Evolutionary conservation across 495 filamentous ascomycete species (phyloP).

Genomic region (Parathielavia appendiculata): DNA sequence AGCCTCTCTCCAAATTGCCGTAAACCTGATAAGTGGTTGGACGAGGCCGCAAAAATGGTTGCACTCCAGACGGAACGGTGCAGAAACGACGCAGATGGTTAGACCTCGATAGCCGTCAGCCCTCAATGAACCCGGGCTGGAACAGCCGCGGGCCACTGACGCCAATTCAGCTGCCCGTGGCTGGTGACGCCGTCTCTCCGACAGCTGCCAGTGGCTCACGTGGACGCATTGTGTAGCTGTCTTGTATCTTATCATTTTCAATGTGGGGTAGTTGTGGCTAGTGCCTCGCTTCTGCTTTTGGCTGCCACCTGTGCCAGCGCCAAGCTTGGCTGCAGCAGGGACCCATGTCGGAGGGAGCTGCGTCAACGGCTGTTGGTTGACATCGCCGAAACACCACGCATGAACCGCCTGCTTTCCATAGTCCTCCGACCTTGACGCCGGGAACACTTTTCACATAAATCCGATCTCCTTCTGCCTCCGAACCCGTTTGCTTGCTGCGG

Average conservation of each 20-base stretch:
- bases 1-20: slow-evolving; percentile 4
- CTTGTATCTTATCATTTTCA: too few species aligned
- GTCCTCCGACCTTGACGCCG: background rate
- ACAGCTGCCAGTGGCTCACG: too few species aligned
- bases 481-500: background rate
- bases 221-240: too few species aligned
- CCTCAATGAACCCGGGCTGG: too few species aligned
- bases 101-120: background rate
- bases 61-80: slow-evolving; percentile 3
- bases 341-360: slow-evolving; percentile 19
- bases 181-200: too few species aligned
- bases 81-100: background rate
- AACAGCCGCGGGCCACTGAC: background rate
- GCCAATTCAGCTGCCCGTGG: background rate
- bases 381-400: slow-evolving; percentile 11
- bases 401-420: background rate
- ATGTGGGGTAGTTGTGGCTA: slow-evolving; percentile 2
- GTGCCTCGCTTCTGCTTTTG: background rate
- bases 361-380: slow-evolving; percentile 26
- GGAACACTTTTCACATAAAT: background rate
- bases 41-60: slow-evolving; percentile 11
- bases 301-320: slow-evolving; percentile 16
- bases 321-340: slow-evolving; percentile 14
- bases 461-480: background rate
- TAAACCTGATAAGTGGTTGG: slow-evolving; percentile 3